Evolutionary conservation across 2,329 filamentous ascomycete genomes (phyloP).

Genomic region (Microdochium paspali): DNA sequence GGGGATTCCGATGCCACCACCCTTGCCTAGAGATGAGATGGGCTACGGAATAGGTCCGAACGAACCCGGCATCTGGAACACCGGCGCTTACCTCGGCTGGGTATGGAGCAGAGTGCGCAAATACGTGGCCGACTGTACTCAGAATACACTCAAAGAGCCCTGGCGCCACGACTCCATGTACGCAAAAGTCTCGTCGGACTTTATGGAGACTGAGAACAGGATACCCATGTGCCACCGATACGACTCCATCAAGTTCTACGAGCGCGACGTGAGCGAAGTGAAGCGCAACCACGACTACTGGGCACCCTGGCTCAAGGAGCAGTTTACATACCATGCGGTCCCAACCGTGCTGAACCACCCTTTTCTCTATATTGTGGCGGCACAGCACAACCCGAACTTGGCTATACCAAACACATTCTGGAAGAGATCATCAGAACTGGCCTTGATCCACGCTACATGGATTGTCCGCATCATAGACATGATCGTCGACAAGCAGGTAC

Average conservation of each 20-base stretch:
- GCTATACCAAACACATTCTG: constrained; percentile 45
- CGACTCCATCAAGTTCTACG: constrained; percentile 41
- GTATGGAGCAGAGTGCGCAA: constrained; percentile 36
- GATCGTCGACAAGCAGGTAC: constrained; percentile 38
- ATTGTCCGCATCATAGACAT: constrained; percentile 44
- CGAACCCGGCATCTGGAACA: constrained; percentile 40
- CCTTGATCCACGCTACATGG: constrained; percentile 42
- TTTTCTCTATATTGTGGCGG: constrained; percentile 41
- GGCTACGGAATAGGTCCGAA: constrained; percentile 21
- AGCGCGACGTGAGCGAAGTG: constrained; percentile 35
- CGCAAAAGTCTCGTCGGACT: constrained; percentile 36
- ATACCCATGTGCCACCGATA: constrained; percentile 41
- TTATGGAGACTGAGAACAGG: constrained; percentile 39
- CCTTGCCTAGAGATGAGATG: constrained; percentile 32
- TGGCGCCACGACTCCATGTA: constrained; percentile 44
- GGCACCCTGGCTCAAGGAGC: constrained; percentile 41
- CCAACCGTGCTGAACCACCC: constrained; percentile 42
- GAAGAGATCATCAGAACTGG: constrained; percentile 39
- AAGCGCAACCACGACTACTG: constrained; percentile 35
- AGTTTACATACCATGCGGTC: constrained; percentile 43
- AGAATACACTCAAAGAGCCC: constrained; percentile 35
- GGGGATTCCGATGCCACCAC: constrained; percentile 25
- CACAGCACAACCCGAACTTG: constrained; percentile 40
- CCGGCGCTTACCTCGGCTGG: constrained; percentile 37
- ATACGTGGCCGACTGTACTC: constrained; percentile 38